A percentile compares a stretch with the other conserved stretches of the same genome.
These are phyloP conservation scores for Mesostigma viride DNA, from an alignment of 139 green algal genomes.

Conservation along the genomic window DNA sequence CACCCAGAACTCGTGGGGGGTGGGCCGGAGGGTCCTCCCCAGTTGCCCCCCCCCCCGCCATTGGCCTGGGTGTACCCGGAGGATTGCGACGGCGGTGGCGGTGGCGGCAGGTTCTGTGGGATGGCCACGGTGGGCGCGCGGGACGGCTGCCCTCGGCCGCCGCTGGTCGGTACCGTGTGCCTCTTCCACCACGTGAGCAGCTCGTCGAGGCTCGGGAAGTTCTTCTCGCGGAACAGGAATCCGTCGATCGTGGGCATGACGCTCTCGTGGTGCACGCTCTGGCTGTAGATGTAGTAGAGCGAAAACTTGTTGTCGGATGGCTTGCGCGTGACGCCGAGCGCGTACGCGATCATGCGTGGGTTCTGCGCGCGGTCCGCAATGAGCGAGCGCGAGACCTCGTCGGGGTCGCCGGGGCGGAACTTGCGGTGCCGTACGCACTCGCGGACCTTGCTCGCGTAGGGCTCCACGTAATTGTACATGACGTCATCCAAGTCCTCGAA, in stretches of 20 bases:
- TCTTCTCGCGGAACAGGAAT: neutral
- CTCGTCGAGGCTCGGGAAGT: neutral
- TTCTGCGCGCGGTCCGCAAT: neutral
- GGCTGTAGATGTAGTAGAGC: neutral
- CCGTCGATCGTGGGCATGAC: neutral
- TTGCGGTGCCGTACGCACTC: neutral
- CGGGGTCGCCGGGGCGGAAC: neutral
- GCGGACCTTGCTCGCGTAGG: neutral
- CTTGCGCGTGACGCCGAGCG: neutral
- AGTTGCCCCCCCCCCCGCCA: too few species aligned
- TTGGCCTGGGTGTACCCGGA: too few species aligned
- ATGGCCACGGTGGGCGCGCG: too few species aligned
- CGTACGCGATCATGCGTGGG: neutral
- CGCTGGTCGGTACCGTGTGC: too few species aligned
- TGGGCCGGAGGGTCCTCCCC: too few species aligned
- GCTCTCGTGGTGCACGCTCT: neutral
- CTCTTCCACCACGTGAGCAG: neutral
- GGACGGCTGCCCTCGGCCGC: too few species aligned
- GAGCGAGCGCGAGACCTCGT: neutral
- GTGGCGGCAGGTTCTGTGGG: too few species aligned
- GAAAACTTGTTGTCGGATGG: neutral
- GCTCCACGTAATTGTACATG: constrained; percentile 47
- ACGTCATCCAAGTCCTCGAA: constrained; percentile 76
- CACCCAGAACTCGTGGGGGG: too few species aligned
- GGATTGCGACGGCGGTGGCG: too few species aligned